Percentiles rank a stretch among this genome's conserved stretches.
phyloP scores from a whole-genome alignment of 2,329 filamentous ascomycete genomes.

The Alternaria arbusti region DNA sequence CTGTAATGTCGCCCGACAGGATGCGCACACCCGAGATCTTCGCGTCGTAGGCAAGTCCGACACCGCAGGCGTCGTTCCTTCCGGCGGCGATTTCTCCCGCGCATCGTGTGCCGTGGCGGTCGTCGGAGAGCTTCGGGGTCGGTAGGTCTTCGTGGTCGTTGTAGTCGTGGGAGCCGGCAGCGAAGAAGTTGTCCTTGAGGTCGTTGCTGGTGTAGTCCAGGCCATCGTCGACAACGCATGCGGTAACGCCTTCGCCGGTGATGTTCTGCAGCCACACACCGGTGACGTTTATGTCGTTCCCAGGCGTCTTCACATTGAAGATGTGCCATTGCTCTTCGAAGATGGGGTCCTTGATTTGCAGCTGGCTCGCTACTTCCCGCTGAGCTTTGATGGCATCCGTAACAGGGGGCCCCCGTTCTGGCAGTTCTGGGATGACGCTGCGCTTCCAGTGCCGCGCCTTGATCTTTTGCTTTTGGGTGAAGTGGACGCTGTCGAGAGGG shows the following conservation, averaged over 20 bases:
- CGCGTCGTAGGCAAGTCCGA: constrained; percentile 94
- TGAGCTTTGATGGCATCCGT: constrained; percentile 57
- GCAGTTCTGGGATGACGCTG: constrained; percentile 40
- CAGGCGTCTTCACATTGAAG: constrained; percentile 78
- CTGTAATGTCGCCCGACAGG: constrained; percentile 85
- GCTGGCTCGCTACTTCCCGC: constrained; percentile 54
- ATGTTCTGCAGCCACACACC: constrained; percentile 89
- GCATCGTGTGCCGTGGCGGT: constrained; percentile 90
- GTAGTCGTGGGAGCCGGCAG: constrained; percentile 92
- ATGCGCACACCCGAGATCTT: constrained; percentile 92
- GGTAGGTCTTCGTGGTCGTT: constrained; percentile 84
- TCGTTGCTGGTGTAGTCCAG: constrained; percentile 95
- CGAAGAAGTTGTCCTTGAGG: constrained; percentile 91
- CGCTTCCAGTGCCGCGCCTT: constrained; percentile 69
- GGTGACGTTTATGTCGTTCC: constrained; percentile 96
- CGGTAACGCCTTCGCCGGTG: constrained; percentile 85
- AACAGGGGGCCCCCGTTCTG: constrained; percentile 30
- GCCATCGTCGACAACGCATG: constrained; percentile 95
- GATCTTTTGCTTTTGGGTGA: constrained; percentile 78
- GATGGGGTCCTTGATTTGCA: constrained; percentile 87
- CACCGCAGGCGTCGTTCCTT: constrained; percentile 90
- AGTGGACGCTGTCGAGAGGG: constrained; percentile 74
- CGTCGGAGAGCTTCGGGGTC: constrained; percentile 80
- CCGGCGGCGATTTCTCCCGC: constrained; percentile 92
- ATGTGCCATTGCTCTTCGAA: constrained; percentile 97